Evolutionary conservation across 495 filamentous ascomycete genomes (phyloP).

Genomic region (Neurospora sp.): DNA sequence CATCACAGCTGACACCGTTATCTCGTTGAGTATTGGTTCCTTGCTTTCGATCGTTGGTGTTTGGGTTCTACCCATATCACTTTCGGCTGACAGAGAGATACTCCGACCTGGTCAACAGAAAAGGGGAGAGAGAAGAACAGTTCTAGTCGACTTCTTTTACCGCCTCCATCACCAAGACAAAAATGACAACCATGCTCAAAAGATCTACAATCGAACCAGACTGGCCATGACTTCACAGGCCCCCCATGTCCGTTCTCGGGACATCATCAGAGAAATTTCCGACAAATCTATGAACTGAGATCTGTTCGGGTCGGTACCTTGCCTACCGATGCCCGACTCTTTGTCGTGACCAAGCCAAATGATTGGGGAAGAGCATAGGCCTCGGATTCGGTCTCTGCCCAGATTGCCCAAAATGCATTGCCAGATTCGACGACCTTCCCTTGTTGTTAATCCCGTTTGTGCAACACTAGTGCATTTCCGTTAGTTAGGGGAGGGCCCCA

Average conservation of each 20-base stretch:
- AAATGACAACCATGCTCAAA: neutral
- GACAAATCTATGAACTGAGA: neutral
- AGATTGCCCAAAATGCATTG: neutral
- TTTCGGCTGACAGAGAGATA: neutral
- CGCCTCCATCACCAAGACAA: neutral
- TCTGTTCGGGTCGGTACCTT: neutral
- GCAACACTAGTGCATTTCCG: neutral
- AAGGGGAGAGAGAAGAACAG: neutral
- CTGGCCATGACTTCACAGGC: neutral
- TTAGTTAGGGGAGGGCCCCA: neutral
- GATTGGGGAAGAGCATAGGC: neutral
- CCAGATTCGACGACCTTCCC: neutral
- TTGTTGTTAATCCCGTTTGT: neutral
- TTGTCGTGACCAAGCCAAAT: neutral
- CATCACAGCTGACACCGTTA: neutral
- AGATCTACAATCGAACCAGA: neutral
- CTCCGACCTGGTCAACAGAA: neutral
- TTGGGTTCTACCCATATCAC: neutral
- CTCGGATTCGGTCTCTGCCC: neutral
- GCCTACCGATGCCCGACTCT: neutral
- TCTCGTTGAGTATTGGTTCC: neutral
- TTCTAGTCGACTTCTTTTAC: neutral
- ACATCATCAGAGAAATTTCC: neutral
- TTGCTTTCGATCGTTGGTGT: neutral
- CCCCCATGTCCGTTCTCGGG: neutral